phyloP scores from a whole-genome alignment of 2,329 filamentous ascomycete species.

The Ascochyta pisi region DNA sequence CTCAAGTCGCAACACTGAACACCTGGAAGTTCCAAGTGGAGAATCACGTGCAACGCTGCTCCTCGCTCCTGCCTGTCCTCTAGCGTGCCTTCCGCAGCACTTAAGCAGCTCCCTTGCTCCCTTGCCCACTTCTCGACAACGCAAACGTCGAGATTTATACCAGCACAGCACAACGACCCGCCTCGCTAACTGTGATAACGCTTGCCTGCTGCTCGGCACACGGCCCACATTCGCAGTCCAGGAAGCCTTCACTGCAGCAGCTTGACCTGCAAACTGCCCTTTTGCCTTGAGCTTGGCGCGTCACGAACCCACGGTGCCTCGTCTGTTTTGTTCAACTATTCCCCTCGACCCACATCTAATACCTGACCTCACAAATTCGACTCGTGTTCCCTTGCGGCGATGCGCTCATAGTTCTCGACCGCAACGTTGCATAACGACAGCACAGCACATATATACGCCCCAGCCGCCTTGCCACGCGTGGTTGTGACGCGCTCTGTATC shows the following conservation, averaged over 20 bases:
- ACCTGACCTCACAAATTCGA: background rate
- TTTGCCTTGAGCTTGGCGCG: constrained; percentile 4
- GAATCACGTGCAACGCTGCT: constrained; percentile 27
- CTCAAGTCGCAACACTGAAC: constrained; percentile 29
- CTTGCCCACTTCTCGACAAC: constrained; percentile 13
- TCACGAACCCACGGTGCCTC: background rate
- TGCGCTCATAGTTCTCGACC: constrained; percentile 4
- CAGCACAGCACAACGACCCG: background rate
- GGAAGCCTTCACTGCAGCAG: background rate
- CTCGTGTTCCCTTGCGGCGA: background rate
- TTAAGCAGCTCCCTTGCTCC: constrained; percentile 26
- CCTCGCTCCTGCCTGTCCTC: constrained; percentile 11
- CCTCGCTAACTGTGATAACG: background rate
- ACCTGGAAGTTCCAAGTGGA: constrained; percentile 35
- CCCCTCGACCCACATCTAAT: background rate
- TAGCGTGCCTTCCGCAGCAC: constrained; percentile 19
- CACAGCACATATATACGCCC: background rate
- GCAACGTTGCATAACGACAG: background rate
- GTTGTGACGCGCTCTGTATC: constrained; percentile 27
- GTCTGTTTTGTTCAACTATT: constrained; percentile 5
- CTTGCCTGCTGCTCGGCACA: background rate
- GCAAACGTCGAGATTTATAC: background rate
- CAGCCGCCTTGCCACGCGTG: constrained; percentile 1
- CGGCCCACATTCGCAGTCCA: too few species aligned
- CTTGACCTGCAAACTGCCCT: background rate